A percentile compares a stretch with the other conserved stretches of the same genome.
Evolutionary conservation across 371 early-diverging fungal genomes (phyloP).

Genomic region (Mucor indicus): DNA sequence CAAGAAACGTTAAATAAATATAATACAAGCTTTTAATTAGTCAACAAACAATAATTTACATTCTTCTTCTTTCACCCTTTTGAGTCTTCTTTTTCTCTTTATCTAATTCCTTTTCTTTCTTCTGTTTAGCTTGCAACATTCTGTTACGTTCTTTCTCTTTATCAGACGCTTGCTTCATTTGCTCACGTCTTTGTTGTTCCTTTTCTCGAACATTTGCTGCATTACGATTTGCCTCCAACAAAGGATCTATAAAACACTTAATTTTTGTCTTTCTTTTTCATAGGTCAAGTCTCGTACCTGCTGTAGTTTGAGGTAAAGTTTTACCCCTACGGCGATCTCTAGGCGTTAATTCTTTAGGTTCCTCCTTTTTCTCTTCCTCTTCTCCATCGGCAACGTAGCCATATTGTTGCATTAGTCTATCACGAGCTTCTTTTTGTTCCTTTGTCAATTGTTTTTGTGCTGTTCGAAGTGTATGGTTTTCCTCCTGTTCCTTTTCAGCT

Average conservation of each 20-base stretch:
- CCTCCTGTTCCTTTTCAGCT: constrained; percentile 21
- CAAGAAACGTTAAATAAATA: constrained; percentile 69
- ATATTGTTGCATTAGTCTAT: constrained; percentile 50
- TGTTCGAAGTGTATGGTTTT: constrained; percentile 12
- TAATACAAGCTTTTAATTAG: no score
- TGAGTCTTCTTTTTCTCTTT: constrained; percentile 53
- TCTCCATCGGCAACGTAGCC: constrained; percentile 49
- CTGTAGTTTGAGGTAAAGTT: constrained; percentile 16
- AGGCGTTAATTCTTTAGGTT: background rate
- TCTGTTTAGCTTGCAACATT: constrained; percentile 51
- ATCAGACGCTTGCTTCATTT: constrained; percentile 53
- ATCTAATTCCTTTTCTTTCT: constrained; percentile 30
- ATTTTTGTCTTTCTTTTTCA: no score
- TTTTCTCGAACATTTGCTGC: constrained; percentile 48
- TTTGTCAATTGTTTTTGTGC: constrained; percentile 35
- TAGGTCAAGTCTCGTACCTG: constrained; percentile 12
- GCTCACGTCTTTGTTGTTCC: constrained; percentile 45
- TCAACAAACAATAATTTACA: no score
- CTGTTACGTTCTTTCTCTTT: constrained; percentile 56
- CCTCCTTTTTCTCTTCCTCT: constrained; percentile 37
- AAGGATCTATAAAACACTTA: constrained; percentile 22
- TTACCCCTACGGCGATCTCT: constrained; percentile 36
- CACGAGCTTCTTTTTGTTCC: constrained; percentile 53
- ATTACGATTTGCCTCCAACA: constrained; percentile 49
- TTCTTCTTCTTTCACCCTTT: constrained; percentile 52